Base-by-base conservation (phyloP, 2,329 filamentous ascomycete species). In the Diaporthe ampelina region DNA sequence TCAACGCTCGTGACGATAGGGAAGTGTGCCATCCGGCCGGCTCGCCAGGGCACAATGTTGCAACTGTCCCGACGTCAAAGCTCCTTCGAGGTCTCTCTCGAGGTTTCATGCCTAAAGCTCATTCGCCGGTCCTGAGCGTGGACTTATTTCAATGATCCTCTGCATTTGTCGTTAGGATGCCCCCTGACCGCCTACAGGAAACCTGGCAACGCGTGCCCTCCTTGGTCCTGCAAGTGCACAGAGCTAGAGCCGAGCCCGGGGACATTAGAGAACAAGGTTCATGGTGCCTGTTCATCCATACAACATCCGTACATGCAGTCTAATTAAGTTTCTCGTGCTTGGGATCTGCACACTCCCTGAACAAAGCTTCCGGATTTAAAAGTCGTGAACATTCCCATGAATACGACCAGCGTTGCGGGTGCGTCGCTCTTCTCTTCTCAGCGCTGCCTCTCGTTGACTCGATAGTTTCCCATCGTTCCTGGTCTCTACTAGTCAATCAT, bases 221-320 rank as follows among this genome's bases (percentile, higher is more conserved):
- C 69, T 61, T 59, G 69, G 32, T 29, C 57, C 32, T 63, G 69
- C 57, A 56, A 35, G 69, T 52, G 56, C 56, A 61, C 26, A 40
- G 69, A 52, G 69, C 69, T 71, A 71, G 69, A 29, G 19, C 56
- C 57, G 69, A 43, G 57, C 35, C 37, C n/a, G 57, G 57, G 57
- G 57, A 54, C 50, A 72, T 72, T 54, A 58, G 57, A 43, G 37
- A 37, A 56, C 65, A 61, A 35, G 59, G 58, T 70, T 61, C 65
- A 70, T 63, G 65, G 63, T 63, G 56, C 45, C 65, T 48, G 65
- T 54, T 26, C 48, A 32, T 56, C 70, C 70, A 72, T 45, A 56
- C 56, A 48, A 57, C 45, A 58, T 32, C 65, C 65, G 56, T 74
- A 63, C 57, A 65, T 74, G 65, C 65, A 50, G 37, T 59, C 52